Evolutionary conservation across 1,139 yeast species (phyloP).

Genomic region (Chernovozyma aurita): DNA sequence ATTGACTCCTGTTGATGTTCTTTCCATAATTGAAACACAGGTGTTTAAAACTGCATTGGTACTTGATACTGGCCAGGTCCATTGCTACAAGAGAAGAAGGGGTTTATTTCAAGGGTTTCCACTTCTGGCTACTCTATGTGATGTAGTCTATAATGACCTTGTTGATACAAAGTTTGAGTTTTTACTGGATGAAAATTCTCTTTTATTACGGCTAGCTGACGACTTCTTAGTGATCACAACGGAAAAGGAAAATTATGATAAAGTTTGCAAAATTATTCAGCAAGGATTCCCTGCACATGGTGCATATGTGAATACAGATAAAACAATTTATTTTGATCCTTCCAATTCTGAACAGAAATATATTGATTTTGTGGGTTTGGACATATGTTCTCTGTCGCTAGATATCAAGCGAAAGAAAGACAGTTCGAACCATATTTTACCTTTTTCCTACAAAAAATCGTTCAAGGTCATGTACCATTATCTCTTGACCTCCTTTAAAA

Average conservation of each 20-base stretch:
- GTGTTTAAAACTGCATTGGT: constrained; percentile 20
- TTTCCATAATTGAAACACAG: constrained; percentile 21
- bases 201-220: constrained; percentile 70
- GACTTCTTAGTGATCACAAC: constrained; percentile 74
- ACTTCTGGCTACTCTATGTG: constrained; percentile 72
- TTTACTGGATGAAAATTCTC: constrained; percentile 21
- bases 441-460: not conserved
- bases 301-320: constrained; percentile 52
- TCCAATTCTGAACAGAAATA: not conserved
- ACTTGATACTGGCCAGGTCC: constrained; percentile 9
- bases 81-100: constrained; percentile 36
- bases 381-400: not conserved
- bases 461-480: not conserved
- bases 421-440: not conserved
- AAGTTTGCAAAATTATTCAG: constrained; percentile 16
- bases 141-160: constrained; percentile 64
- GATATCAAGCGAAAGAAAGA: not conserved
- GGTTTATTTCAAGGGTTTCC: constrained; percentile 91
- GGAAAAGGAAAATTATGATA: constrained; percentile 14
- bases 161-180: constrained; percentile 42
- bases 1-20: constrained; percentile 20
- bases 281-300: constrained; percentile 52
- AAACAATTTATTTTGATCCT: constrained; percentile 32
- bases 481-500: not conserved
- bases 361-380: constrained; percentile 2